Base-by-base conservation (phyloP, 2,329 filamentous ascomycete genomes). In the Botrytis porri region DNA sequence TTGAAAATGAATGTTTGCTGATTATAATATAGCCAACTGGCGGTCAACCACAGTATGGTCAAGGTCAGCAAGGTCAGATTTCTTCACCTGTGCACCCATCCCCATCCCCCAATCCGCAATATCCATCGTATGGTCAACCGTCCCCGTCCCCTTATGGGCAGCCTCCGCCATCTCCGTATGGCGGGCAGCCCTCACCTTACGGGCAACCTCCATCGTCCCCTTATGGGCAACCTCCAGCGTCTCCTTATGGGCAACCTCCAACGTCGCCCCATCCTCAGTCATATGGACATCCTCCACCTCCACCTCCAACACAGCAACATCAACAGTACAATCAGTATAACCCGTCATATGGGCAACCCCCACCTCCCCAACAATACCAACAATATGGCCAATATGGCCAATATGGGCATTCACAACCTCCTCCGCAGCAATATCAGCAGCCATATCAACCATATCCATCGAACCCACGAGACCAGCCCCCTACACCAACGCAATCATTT, bases 51-150 rank as follows among this genome's bases (percentile, higher is more conserved):
- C 65, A 67, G 54, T 41, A 57, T 57, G 65, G 65, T 57, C 65
- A 67, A 67, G 64, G 64, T 66, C 64, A 45, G 41, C 62, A 67
- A 67, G 45, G 32, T 57, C 65, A 67, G 65, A 57, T 39, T 67
- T 41, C 65, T 37, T 67, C 65, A 57, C 48, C 48, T 67, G 65
- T 57, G 35, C 65, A 67, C 32, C 25, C 48, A 29, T 67, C 65
- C 48, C 65, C 65, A 67, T 67, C 65, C 48, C 65, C 48, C 48
- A 20, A 67, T 57, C 48, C 35, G 35, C 65, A 67, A 57, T 41
- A 67, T 32, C 48, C 48, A 29, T 57, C 65, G 48, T 9, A 67
- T 57, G 45, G 65, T 25, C 65, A 67, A 32, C 22, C 65, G 1
- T 54, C 65, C 12, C 48, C 65, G 5, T 67, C 65, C 7, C 61